These are phyloP conservation scores for Paecilomyces formosus DNA, from an alignment of 2,329 filamentous ascomycete genomes.

Conservation along the genomic window DNA sequence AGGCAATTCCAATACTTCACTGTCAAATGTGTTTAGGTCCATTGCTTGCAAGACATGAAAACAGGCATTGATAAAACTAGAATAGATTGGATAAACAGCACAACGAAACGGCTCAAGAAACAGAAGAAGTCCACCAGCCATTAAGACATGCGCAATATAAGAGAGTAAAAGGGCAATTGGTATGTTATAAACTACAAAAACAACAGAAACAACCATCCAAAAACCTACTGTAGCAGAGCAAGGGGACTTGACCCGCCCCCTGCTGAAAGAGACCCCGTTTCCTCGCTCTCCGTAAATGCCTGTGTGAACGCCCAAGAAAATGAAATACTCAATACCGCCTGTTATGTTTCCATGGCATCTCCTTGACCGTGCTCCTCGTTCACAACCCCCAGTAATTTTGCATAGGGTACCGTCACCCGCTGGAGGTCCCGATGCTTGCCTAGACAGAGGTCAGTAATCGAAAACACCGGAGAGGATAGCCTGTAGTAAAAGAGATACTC, in stretches of 20 bases:
- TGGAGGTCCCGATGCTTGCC: conserved; percentile 95
- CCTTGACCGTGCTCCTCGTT: conserved; percentile 23
- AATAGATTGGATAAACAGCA: not conserved
- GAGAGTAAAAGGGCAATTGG: not conserved
- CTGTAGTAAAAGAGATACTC: conserved; percentile 31
- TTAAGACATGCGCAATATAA: not conserved
- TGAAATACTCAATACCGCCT: not conserved
- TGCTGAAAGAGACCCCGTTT: not conserved
- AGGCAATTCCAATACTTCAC: not conserved
- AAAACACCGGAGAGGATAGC: conserved; percentile 1
- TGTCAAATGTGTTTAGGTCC: not conserved
- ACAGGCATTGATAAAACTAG: not conserved
- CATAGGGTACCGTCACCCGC: conserved; percentile 89
- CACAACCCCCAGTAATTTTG: conserved; percentile 62
- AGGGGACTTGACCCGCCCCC: not conserved
- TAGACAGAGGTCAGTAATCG: conserved; percentile 31
- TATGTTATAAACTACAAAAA: not conserved
- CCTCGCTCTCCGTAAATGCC: conserved; percentile 1
- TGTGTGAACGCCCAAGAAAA: conserved; percentile 12
- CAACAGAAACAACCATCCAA: not conserved
- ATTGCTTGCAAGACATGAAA: not conserved
- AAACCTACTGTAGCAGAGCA: not conserved
- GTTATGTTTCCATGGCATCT: conserved; percentile 30
- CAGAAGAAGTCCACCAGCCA: not conserved
- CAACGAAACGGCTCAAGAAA: not conserved